Percentiles rank a stretch among this genome's conserved stretches.
phyloP scores from a whole-genome alignment of 345 rosid genomes.

The Arabidopsis arenosa region DNA sequence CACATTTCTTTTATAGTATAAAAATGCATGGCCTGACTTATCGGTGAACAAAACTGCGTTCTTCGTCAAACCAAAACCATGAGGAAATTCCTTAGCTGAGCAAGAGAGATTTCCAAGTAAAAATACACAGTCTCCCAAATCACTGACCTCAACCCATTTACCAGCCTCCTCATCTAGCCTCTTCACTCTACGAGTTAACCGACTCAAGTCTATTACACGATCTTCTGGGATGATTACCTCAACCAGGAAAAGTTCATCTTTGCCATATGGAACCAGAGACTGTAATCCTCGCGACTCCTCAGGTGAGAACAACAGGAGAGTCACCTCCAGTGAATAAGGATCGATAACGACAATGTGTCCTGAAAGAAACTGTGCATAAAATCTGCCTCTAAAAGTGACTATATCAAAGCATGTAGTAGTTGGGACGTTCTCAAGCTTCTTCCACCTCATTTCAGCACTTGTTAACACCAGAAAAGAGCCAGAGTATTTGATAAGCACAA shows the following conservation, averaged over 20 bases:
- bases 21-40: too few relatives aligned
- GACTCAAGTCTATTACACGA: not conserved
- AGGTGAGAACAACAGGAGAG: too few relatives aligned
- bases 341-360: not conserved
- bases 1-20: too few relatives aligned
- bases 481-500: slow-evolving; percentile 6
- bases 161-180: slow-evolving; percentile 14
- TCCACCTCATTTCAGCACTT: slow-evolving; percentile 33
- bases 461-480: slow-evolving; percentile 14
- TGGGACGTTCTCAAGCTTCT: not conserved
- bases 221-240: not conserved
- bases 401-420: not conserved
- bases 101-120: slow-evolving; percentile 4
- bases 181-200: slow-evolving; percentile 7
- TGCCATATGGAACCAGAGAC: slow-evolving; percentile 2
- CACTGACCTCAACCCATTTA: not conserved
- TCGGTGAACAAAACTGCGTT: too few relatives aligned
- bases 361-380: not conserved
- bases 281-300: too few relatives aligned
- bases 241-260: not conserved
- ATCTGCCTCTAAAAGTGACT: not conserved
- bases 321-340: not conserved
- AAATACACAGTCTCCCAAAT: slow-evolving; percentile 20
- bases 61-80: not conserved
- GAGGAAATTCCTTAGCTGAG: slow-evolving; percentile 10